Percentiles rank a stretch among this genome's conserved stretches.
Evolutionary conservation across 73 alveolate genomes (phyloP).

Genomic region (Blepharisma stoltei): DNA sequence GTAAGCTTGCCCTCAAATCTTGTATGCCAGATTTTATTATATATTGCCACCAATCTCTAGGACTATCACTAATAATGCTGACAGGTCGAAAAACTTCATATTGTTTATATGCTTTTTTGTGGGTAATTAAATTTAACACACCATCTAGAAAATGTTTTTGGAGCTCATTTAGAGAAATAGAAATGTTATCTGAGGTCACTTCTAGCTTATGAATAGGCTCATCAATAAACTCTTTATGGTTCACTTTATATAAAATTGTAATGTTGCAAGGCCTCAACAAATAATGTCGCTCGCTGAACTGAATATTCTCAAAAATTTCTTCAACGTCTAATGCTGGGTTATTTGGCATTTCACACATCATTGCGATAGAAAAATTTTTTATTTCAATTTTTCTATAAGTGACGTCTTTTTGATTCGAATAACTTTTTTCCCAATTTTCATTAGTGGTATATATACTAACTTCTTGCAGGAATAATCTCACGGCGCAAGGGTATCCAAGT

Average conservation of each 20-base stretch:
- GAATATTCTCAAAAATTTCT: background rate
- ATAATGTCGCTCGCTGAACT: background rate
- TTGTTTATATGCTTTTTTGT: background rate
- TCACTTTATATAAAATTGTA: background rate
- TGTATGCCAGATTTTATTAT: background rate
- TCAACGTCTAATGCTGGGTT: background rate
- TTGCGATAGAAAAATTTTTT: background rate
- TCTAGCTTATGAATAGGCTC: background rate
- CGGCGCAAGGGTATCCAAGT: background rate
- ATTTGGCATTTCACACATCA: background rate
- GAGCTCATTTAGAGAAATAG: background rate
- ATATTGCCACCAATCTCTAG: constrained; percentile 17
- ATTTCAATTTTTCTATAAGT: constrained; percentile 20
- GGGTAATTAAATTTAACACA: background rate
- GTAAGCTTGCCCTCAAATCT: background rate
- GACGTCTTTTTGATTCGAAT: background rate
- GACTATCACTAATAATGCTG: background rate
- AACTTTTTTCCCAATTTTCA: background rate
- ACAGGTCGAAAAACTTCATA: background rate
- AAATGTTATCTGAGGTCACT: background rate
- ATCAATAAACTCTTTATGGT: background rate
- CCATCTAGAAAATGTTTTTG: constrained; percentile 7
- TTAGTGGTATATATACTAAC: background rate
- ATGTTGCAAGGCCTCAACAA: background rate
- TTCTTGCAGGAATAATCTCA: background rate